These are phyloP conservation scores for Bassia scoparia DNA, from an alignment of 148 eudicot genomes.

Conservation along the genomic window DNA sequence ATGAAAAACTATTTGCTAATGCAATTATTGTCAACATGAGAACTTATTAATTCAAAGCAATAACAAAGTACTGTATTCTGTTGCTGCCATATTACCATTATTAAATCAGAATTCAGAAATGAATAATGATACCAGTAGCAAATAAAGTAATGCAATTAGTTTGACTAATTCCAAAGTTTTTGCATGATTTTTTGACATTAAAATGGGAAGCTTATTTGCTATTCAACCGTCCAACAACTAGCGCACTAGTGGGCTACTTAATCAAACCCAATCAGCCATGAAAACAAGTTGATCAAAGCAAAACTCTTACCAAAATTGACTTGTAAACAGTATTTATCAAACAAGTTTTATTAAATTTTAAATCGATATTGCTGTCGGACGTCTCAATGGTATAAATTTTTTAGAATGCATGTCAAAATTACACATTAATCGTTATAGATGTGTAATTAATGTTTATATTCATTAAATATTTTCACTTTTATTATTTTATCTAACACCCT, in stretches of 20 bases:
- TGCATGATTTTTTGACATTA: not conserved
- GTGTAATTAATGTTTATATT: too few relatives aligned
- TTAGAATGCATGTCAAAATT: too few relatives aligned
- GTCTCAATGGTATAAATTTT: too few relatives aligned
- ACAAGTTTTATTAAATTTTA: too few relatives aligned
- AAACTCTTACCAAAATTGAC: not conserved
- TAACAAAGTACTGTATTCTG: slow-evolving; percentile 7
- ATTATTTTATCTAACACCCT: too few relatives aligned
- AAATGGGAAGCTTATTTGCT: slow-evolving; percentile 1
- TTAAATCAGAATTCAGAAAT: not conserved
- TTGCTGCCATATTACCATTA: not conserved
- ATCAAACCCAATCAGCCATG: slow-evolving; percentile 7
- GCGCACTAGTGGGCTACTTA: not conserved
- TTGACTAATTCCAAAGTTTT: slow-evolving; percentile 1
- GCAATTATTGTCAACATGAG: slow-evolving; percentile 14
- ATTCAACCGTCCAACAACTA: not conserved
- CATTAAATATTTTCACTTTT: too few relatives aligned
- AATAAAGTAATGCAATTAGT: slow-evolving; percentile 3
- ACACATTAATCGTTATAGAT: too few relatives aligned
- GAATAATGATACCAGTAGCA: not conserved
- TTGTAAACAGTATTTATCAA: not conserved
- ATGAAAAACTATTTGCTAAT: not conserved
- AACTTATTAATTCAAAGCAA: slow-evolving; percentile 2
- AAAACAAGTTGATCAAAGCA: not conserved
- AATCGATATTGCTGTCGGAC: too few relatives aligned